Evolutionary conservation across 2,329 filamentous ascomycete genomes (phyloP).

Genomic region (Neonectria coccinea): DNA sequence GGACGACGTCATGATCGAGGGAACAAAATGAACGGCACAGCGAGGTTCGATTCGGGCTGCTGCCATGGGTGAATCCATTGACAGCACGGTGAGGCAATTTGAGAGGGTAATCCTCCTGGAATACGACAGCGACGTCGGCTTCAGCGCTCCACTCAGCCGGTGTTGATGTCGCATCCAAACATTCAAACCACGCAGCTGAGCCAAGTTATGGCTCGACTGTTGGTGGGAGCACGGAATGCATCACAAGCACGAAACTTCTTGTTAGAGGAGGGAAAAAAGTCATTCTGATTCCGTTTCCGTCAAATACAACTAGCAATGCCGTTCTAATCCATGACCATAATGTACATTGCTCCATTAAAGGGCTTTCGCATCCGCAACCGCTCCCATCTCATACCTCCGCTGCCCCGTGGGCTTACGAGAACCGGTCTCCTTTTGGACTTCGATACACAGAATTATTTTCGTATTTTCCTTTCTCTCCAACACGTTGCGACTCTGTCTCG

Average conservation of each 20-base stretch:
- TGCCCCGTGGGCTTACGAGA: constrained; percentile 62
- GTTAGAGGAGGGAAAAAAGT: constrained; percentile 7
- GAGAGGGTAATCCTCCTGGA: not conserved
- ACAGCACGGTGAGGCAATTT: not conserved
- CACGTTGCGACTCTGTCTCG: constrained; percentile 73
- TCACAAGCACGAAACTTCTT: not conserved
- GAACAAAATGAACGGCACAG: not conserved
- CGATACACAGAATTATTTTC: constrained; percentile 81
- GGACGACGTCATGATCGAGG: constrained; percentile 4
- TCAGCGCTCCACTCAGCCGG: constrained; percentile 40
- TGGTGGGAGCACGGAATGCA: not conserved
- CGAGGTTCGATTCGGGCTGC: no score
- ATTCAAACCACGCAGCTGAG: constrained; percentile 27
- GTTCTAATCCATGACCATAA: constrained; percentile 28
- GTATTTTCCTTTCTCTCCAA: constrained; percentile 88
- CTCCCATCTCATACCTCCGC: not conserved
- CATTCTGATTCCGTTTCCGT: constrained; percentile 16
- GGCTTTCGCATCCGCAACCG: constrained; percentile 17
- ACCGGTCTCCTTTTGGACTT: constrained; percentile 87
- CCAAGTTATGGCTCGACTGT: not conserved
- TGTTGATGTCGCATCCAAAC: constrained; percentile 33
- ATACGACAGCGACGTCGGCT: constrained; percentile 35
- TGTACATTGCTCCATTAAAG: constrained; percentile 40
- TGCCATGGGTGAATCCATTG: not conserved
- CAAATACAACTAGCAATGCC: constrained; percentile 15